Conservation (phyloP, 2,329 filamentous ascomycete species). For the Aspergillus glaucus region DNA sequence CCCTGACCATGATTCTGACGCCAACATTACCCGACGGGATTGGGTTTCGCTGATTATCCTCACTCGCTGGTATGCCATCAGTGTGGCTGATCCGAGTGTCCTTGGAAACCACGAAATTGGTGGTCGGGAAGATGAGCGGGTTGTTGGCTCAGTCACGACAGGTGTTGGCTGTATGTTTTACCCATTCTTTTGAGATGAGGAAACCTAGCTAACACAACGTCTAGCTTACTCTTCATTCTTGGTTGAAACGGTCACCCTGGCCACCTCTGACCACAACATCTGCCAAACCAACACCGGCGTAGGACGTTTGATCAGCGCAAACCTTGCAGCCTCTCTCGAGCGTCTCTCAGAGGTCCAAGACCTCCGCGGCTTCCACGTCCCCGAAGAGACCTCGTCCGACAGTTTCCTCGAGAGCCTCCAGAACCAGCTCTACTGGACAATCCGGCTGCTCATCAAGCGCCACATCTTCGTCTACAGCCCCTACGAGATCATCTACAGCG, state of each 20-base stretch:
- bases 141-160: conserved; percentile 29
- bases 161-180: conserved; percentile 34
- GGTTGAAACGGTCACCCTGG: conserved; percentile 30
- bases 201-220: conserved; percentile 4
- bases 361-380: conserved; percentile 20
- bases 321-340: conserved; percentile 31
- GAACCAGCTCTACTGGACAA: conserved; percentile 37
- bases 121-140: conserved; percentile 32
- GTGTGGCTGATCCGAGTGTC: conserved; percentile 34
- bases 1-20: conserved; percentile 35
- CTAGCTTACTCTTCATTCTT: conserved; percentile 34
- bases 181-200: not conserved
- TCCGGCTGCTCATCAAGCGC: conserved; percentile 37
- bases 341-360: conserved; percentile 33
- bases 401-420: conserved; percentile 33
- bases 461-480: conserved; percentile 38
- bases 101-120: conserved; percentile 33
- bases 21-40: conserved; percentile 33
- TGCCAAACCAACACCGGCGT: conserved; percentile 31
- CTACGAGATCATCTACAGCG: conserved; percentile 36
- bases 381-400: conserved; percentile 19
- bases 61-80: conserved; percentile 37
- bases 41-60: conserved; percentile 37
- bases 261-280: conserved; percentile 26
- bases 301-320: conserved; percentile 31